A percentile compares a stretch with the other conserved stretches of the same genome.
These are phyloP conservation scores for Aurifilum marmelostoma DNA, from an alignment of 2,329 filamentous ascomycete species.

Conservation along the genomic window DNA sequence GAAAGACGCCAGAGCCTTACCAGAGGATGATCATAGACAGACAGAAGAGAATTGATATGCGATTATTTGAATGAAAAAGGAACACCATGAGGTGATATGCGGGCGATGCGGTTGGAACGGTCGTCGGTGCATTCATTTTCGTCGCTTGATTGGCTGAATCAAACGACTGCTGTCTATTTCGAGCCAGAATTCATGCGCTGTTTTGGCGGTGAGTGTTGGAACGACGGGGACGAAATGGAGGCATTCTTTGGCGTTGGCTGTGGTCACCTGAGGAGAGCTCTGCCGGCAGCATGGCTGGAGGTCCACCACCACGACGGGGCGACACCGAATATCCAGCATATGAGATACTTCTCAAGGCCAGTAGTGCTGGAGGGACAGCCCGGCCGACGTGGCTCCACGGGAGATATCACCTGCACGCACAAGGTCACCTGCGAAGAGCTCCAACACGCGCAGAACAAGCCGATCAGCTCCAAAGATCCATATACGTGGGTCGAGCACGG, in stretches of 20 bases:
- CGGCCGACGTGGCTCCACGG: neutral
- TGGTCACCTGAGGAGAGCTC: neutral
- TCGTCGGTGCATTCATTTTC: neutral
- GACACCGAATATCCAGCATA: neutral
- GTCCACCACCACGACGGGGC: neutral
- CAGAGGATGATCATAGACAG: neutral
- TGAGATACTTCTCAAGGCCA: neutral
- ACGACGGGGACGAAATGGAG: too few species aligned
- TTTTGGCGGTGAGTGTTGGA: too few species aligned
- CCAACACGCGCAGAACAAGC: neutral
- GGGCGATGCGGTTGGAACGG: neutral
- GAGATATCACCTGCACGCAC: neutral
- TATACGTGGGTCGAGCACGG: neutral
- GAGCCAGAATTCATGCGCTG: too few species aligned
- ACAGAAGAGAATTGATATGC: neutral
- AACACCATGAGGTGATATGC: neutral
- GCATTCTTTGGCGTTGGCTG: too few species aligned
- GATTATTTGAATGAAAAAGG: neutral
- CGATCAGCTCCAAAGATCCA: neutral
- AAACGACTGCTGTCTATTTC: neutral
- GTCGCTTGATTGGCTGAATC: neutral
- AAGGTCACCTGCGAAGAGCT: neutral
- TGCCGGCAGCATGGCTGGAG: neutral
- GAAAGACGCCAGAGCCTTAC: neutral
- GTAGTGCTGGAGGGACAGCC: neutral